Base-by-base conservation (phyloP, 352 stramenopile genomes). In the Phytophthora litchii region DNA sequence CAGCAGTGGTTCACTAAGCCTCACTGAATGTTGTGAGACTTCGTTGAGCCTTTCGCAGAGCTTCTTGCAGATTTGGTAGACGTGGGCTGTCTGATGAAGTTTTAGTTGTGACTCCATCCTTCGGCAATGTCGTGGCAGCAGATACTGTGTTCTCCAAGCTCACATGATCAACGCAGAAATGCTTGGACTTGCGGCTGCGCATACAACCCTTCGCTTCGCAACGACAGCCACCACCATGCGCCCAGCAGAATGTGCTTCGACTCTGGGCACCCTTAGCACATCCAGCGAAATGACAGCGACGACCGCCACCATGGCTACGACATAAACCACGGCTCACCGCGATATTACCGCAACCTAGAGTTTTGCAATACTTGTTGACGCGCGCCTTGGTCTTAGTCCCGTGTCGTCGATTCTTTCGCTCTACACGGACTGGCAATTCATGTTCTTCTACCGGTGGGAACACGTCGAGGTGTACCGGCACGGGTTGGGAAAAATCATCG, bases 241-340 rank as follows among this genome's bases (percentile, higher is more conserved):
- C 58, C 72, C 78, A 85, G 49, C 79, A 89, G 19, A 74, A 79
- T 14, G 78, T 61, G 14, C 75, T 81, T 11, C 72, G 60, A 29
- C 75, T 83, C 43, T 88, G 77, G 13, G 77, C 78, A 13, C 77
- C 68, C 29, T 85, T 83, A 7, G 54, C 46, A 61, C 79, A 89
- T 1, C 68, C 73, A 3, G 37, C 16, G 19, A 73, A 53, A 31
- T 77, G 73, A 34, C 80, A 89, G 12, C 74, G 70, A 45, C 76
- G 75, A 12, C 80, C 80, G 9, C 80, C 80, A 12, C 78, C 80
- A 35, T 89, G 80, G 23, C 72, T 60, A 10, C 77, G 74, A 51
- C 79, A 89, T 16, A 84, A 54, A 1, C 78, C 80, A 11, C 76
- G 74, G 54, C 72, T 84, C 12, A 84, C 74, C 3, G 73, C 77